Conservation (phyloP, 2,329 filamentous ascomycete species). For the Aspergillus texensis region DNA sequence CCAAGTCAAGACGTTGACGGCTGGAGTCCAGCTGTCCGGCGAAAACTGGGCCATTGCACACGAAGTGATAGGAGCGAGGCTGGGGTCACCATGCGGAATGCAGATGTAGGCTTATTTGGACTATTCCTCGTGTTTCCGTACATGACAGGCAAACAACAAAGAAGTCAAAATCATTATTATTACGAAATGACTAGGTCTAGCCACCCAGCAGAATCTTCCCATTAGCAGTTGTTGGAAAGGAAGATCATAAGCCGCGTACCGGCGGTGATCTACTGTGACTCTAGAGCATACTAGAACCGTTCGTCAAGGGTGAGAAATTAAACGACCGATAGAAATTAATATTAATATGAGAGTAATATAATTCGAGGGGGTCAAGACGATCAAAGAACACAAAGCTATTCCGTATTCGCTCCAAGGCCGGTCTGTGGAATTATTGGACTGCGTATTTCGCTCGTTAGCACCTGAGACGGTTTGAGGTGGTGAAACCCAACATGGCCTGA, state of each 20-base stretch:
- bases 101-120: background rate
- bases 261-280: too few species aligned
- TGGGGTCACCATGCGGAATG: background rate
- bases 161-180: background rate
- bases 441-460: background rate
- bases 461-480: background rate
- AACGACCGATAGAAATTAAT: background rate
- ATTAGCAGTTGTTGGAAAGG: background rate
- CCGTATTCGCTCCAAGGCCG: background rate
- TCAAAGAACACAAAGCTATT: background rate
- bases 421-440: background rate
- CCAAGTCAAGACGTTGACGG: slow-evolving; percentile 30
- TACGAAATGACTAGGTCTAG: background rate
- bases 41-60: background rate
- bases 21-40: slow-evolving; percentile 17
- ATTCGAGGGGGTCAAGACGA: background rate
- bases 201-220: background rate
- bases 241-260: too few species aligned
- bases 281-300: background rate
- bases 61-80: background rate
- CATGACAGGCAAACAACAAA: background rate
- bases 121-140: background rate
- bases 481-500: background rate
- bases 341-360: background rate
- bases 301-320: background rate